These are phyloP conservation scores for Setaria italica DNA, from an alignment of 202 grass and related monocot species.

Conservation along the genomic window DNA sequence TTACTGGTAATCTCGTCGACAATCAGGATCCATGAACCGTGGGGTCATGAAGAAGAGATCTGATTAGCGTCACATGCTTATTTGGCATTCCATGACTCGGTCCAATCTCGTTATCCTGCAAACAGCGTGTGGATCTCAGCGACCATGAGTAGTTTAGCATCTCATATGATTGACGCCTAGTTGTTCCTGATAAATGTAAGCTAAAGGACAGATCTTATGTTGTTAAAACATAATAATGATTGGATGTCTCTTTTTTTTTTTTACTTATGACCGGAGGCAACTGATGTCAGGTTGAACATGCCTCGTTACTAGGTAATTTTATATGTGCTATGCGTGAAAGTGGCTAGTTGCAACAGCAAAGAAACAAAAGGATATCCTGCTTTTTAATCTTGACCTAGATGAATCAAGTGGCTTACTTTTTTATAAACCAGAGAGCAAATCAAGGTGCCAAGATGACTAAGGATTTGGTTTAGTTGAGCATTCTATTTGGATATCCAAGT, in stretches of 20 bases:
- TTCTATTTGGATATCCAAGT: not conserved
- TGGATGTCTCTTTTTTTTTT: conserved; percentile 20
- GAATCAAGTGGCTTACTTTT: conserved; percentile 10
- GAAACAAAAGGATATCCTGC: conserved; percentile 3
- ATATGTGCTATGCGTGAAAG: not conserved
- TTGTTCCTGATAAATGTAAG: conserved; percentile 13
- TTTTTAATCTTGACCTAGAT: not conserved
- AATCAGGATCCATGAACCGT: conserved; percentile 27
- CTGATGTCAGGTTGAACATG: conserved; percentile 23
- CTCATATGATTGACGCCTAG: conserved; percentile 19
- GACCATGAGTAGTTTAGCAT: conserved; percentile 7
- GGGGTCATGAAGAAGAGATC: not conserved
- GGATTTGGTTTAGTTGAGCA: not conserved
- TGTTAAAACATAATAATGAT: conserved; percentile 28
- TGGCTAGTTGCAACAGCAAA: not conserved
- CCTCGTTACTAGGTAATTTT: not conserved
- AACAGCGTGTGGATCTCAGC: conserved; percentile 32
- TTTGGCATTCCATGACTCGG: not conserved
- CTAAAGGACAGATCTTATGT: conserved; percentile 30
- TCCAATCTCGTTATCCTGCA: not conserved
- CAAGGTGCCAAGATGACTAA: not conserved
- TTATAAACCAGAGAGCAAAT: not conserved
- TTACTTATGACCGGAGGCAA: conserved; percentile 19
- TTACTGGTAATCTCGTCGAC: not conserved
- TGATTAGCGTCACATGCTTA: not conserved